phyloP scores from a whole-genome alignment of 768 basidiomycete genomes.

The Floccularia luteovirens region DNA sequence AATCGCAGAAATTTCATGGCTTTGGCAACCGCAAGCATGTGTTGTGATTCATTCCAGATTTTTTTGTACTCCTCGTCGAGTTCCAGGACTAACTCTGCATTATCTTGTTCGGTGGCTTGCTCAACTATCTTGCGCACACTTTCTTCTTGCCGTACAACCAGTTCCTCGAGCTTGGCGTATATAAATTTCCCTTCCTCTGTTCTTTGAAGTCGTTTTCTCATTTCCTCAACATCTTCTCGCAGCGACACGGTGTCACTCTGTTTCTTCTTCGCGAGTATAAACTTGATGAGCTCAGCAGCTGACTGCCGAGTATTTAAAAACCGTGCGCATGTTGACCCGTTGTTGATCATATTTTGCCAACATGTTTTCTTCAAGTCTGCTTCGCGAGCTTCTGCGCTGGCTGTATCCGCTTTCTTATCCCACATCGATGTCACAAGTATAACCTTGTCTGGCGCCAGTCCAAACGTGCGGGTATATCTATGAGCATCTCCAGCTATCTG shows the following conservation, averaged over 20 bases:
- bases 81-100: no score
- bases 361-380: not conserved
- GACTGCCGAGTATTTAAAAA: conserved; percentile 12
- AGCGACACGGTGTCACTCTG: conserved; percentile 12
- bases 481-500: not conserved
- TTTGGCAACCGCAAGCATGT: conserved; percentile 11
- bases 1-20: no score
- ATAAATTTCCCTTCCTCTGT: conserved; percentile 21
- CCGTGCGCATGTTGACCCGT: conserved; percentile 9
- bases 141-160: conserved; percentile 17
- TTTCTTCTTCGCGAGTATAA: conserved; percentile 7
- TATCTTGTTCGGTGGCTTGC: conserved; percentile 7
- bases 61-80: conserved; percentile 7
- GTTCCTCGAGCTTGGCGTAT: conserved; percentile 13
- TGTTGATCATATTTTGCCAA: not conserved
- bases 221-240: conserved; percentile 23
- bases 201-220: conserved; percentile 16
- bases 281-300: conserved; percentile 16
- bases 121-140: conserved; percentile 9
- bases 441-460: not conserved
- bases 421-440: conserved; percentile 1
- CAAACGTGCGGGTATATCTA: conserved; percentile 1
- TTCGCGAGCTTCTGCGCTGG: not conserved
- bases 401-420: conserved; percentile 7
- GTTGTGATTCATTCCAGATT: conserved; percentile 10